phyloP scores from a whole-genome alignment of 1,139 yeast species.

The Magnusiomyces tetraspermus region DNA sequence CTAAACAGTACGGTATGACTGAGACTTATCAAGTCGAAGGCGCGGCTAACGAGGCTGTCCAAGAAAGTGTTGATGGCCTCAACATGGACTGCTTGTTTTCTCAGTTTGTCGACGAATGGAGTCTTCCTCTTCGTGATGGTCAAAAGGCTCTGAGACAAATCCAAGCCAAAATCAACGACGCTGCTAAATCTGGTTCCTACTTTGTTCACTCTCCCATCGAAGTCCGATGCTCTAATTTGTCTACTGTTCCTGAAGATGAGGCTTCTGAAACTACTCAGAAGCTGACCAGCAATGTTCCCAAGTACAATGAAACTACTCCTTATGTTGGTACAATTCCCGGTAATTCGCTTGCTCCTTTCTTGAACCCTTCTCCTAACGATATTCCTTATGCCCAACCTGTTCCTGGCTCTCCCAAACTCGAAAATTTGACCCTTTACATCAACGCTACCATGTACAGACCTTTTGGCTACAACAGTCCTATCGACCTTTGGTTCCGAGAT shows the following conservation, averaged over 20 bases:
- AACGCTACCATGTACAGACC: conserved; percentile 97
- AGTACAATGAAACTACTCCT: conserved; percentile 7
- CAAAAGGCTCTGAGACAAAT: conserved; percentile 59
- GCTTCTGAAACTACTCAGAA: conserved; percentile 14
- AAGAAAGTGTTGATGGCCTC: conserved; percentile 65
- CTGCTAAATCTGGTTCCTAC: conserved; percentile 51
- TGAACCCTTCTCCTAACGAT: conserved; percentile 67
- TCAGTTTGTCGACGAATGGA: conserved; percentile 96
- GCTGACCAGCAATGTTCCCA: conserved; percentile 12
- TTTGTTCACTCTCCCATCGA: conserved; percentile 94
- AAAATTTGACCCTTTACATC: conserved; percentile 73
- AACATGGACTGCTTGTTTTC: conserved; percentile 94
- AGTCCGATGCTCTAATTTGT: conserved; percentile 84
- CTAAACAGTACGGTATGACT: conserved; percentile 65
- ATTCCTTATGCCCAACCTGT: conserved; percentile 42
- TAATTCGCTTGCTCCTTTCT: conserved; percentile 65
- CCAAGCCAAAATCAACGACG: conserved; percentile 51
- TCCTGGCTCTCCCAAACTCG: conserved; percentile 41
- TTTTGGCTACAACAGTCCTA: conserved; percentile 62
- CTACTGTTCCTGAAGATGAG: conserved; percentile 34
- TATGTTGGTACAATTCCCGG: conserved; percentile 70
- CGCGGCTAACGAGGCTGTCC: conserved; percentile 59
- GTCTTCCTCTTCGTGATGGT: conserved; percentile 74
- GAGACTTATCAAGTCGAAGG: conserved; percentile 49
- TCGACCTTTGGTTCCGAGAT: conserved; percentile 70